These are phyloP conservation scores for Massospora cicadina DNA, from an alignment of 371 early-diverging fungal genomes.

Conservation along the genomic window DNA sequence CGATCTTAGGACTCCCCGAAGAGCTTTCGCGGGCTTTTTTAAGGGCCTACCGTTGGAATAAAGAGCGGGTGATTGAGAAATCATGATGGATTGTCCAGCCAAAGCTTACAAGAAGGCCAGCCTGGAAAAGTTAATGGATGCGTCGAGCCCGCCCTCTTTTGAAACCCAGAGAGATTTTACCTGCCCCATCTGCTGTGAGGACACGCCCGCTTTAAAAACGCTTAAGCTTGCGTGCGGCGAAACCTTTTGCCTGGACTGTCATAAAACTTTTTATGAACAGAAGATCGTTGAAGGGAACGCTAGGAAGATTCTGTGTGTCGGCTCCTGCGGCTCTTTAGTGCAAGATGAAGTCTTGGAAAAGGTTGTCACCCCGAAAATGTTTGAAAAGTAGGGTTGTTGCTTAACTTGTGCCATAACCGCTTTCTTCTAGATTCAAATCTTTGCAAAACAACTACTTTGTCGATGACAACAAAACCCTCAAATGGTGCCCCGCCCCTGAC, in stretches of 20 bases:
- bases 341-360: constrained; percentile 57
- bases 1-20: constrained; percentile 36
- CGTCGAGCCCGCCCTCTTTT: constrained; percentile 10
- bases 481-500: constrained; percentile 93
- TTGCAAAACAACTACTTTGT: constrained; percentile 48
- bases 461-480: constrained; percentile 53
- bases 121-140: constrained; percentile 27
- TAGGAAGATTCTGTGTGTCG: constrained; percentile 68
- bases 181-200: constrained; percentile 79
- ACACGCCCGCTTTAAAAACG: constrained; percentile 32
- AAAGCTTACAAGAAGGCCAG: constrained; percentile 52
- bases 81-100: constrained; percentile 62
- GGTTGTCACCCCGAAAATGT: constrained; percentile 28
- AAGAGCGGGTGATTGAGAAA: constrained; percentile 77
- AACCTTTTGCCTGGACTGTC: constrained; percentile 71
- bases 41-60: constrained; percentile 77
- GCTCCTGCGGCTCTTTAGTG: constrained; percentile 59
- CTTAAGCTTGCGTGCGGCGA: constrained; percentile 67
- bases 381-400: constrained; percentile 25
- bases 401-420: constrained; percentile 2
- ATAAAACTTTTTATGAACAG: constrained; percentile 55
- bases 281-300: constrained; percentile 76
- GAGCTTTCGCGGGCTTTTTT: constrained; percentile 49
- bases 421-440: background rate
- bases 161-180: constrained; percentile 27